Conservation (phyloP, 179 eudicot species). For the Sideroxylon spinosum region DNA sequence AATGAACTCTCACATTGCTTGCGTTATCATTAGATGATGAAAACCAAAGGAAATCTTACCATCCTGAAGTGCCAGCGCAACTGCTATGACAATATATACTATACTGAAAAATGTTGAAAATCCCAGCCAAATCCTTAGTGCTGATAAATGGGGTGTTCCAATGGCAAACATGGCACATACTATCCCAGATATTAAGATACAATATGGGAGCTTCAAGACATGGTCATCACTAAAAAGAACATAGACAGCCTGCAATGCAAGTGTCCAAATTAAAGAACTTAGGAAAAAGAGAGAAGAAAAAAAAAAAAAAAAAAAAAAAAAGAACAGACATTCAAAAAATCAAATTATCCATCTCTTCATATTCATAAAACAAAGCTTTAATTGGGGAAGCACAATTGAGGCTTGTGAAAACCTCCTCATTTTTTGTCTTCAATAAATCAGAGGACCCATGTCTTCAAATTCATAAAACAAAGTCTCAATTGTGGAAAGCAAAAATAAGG, state of each 20-base stretch:
- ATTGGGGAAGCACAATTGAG: background rate
- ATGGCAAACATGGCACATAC: conserved; percentile 79
- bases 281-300: background rate
- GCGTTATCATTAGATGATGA: background rate
- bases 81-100: conserved; percentile 55
- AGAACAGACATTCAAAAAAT: background rate
- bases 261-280: background rate
- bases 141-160: conserved; percentile 79
- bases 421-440: background rate
- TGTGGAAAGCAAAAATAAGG: background rate
- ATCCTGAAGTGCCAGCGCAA: conserved; percentile 59
- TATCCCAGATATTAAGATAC: conserved; percentile 63
- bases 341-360: background rate
- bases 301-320: too few relatives aligned
- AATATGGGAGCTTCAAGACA: conserved; percentile 74
- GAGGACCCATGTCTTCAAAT: background rate
- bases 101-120: conserved; percentile 76
- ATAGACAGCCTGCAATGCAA: conserved; percentile 62
- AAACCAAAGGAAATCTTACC: conserved; percentile 42
- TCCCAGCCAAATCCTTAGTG: conserved; percentile 76
- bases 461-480: background rate
- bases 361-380: conserved; percentile 1
- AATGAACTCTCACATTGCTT: background rate
- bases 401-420: too few relatives aligned
- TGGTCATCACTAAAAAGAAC: conserved; percentile 52